Evolutionary conservation across 805 yeast genomes (phyloP).

Genomic region (Kockiozyma suomiensis): DNA sequence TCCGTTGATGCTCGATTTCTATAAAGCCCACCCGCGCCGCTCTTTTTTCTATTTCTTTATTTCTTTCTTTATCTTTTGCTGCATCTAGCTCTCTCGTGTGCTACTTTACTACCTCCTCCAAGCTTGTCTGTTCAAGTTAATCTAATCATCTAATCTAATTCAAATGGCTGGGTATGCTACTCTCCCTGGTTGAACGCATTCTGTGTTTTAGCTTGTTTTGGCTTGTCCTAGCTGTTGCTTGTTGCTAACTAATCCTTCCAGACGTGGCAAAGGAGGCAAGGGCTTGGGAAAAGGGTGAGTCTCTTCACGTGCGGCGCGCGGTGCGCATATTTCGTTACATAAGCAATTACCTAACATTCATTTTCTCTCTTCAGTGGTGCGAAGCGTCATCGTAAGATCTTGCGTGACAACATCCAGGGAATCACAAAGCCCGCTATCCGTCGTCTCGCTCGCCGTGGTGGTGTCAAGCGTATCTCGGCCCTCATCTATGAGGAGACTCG

Average conservation of each 20-base stretch:
- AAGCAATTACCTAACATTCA: not conserved
- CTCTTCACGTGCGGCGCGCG: not conserved
- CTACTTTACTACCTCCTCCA: no score
- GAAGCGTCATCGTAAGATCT: slow-evolving; percentile 99
- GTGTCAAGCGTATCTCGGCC: slow-evolving; percentile 99
- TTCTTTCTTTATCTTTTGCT: not conserved
- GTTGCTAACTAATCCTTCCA: not conserved
- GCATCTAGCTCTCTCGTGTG: not conserved
- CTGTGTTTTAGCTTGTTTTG: not conserved
- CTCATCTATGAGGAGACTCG: slow-evolving; percentile 98
- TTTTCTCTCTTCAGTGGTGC: slow-evolving; percentile 83
- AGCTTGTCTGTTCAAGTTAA: no score
- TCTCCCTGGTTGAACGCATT: not conserved
- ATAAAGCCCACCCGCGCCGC: slow-evolving; percentile 1
- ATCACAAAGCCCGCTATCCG: slow-evolving; percentile 99
- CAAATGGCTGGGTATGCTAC: slow-evolving; percentile 34
- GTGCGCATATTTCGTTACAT: not conserved
- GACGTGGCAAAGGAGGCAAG: slow-evolving; percentile 99
- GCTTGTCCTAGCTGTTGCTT: no score
- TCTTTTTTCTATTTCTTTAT: not conserved
- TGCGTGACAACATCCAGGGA: slow-evolving; percentile 99
- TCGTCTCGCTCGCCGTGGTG: slow-evolving; percentile 99
- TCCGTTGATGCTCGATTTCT: slow-evolving; percentile 3
- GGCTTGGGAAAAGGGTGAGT: slow-evolving; percentile 87
- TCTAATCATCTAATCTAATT: no score